Percentiles rank a stretch among this genome's conserved stretches.
phyloP scores from a whole-genome alignment of 805 yeast species.

The Saccharomyces jurei region DNA sequence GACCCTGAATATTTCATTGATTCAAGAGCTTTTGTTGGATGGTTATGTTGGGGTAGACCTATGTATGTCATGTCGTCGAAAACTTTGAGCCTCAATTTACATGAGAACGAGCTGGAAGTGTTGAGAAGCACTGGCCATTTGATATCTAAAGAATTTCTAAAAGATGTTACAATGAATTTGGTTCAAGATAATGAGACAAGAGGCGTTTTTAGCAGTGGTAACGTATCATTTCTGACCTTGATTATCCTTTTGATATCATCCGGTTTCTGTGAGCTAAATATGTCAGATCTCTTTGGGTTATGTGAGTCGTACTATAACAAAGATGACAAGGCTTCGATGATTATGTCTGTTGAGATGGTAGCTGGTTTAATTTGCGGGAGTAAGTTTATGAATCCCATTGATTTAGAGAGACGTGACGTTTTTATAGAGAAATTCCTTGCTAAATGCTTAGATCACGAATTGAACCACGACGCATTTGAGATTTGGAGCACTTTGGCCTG shows the following conservation, averaged over 20 bases:
- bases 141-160: conserved; percentile 54
- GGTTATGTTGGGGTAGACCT: conserved; percentile 66
- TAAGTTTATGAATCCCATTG: conserved; percentile 33
- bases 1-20: conserved; percentile 51
- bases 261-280: conserved; percentile 33
- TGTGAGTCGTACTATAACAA: conserved; percentile 45
- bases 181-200: conserved; percentile 61
- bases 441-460: conserved; percentile 43
- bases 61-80: conserved; percentile 34
- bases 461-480: conserved; percentile 64
- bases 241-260: conserved; percentile 43
- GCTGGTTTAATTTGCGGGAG: conserved; percentile 53
- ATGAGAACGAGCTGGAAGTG: conserved; percentile 35
- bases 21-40: conserved; percentile 49
- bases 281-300: conserved; percentile 46
- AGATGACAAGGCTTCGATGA: conserved; percentile 69
- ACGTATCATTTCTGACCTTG: conserved; percentile 49
- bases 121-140: conserved; percentile 37
- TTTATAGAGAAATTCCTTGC: conserved; percentile 40
- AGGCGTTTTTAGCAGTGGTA: conserved; percentile 56
- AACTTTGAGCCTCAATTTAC: conserved; percentile 32
- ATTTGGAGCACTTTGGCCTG: conserved; percentile 73
- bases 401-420: conserved; percentile 35
- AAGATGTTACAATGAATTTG: conserved; percentile 40
- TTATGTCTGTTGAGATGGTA: conserved; percentile 62